Percentiles rank a stretch among this genome's conserved stretches.
These are phyloP conservation scores for Tulasnella calospora DNA, from an alignment of 768 basidiomycete genomes.

Conservation along the genomic window DNA sequence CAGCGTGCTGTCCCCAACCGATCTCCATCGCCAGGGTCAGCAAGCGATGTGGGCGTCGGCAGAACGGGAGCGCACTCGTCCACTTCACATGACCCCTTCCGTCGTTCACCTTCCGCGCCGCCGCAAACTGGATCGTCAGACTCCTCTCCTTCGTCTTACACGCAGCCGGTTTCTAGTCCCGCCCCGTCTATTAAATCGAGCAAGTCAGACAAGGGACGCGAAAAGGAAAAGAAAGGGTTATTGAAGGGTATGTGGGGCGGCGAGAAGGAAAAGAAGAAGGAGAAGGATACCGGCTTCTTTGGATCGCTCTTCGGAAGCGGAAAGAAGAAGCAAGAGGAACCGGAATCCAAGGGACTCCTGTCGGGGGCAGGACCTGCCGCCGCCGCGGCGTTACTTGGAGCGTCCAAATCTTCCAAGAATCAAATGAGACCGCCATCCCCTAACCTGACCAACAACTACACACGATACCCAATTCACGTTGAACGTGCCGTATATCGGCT, in stretches of 20 bases:
- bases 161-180: conserved; percentile 31
- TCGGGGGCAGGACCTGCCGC: conserved; percentile 69
- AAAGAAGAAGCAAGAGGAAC: conserved; percentile 76
- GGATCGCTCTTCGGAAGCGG: conserved; percentile 83
- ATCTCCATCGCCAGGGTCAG: not conserved
- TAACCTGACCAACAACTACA: conserved; percentile 36
- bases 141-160: conserved; percentile 28
- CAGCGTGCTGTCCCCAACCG: conserved; percentile 16
- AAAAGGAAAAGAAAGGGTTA: conserved; percentile 69
- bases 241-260: conserved; percentile 58
- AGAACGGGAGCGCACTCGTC: conserved; percentile 29
- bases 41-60: not conserved
- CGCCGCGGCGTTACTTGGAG: conserved; percentile 79
- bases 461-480: conserved; percentile 96
- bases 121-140: conserved; percentile 2
- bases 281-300: conserved; percentile 82
- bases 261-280: conserved; percentile 60
- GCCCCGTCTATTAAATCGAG: conserved; percentile 46
- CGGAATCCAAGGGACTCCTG: conserved; percentile 36
- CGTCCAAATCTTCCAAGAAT: conserved; percentile 71
- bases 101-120: conserved; percentile 20
- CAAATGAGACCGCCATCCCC: conserved; percentile 20
- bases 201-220: conserved; percentile 38
- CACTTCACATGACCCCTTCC: conserved; percentile 22
- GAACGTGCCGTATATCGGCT: conserved; percentile 96